Conservation (phyloP, 441 rosid genomes). For the Dalechampia spathulata region DNA sequence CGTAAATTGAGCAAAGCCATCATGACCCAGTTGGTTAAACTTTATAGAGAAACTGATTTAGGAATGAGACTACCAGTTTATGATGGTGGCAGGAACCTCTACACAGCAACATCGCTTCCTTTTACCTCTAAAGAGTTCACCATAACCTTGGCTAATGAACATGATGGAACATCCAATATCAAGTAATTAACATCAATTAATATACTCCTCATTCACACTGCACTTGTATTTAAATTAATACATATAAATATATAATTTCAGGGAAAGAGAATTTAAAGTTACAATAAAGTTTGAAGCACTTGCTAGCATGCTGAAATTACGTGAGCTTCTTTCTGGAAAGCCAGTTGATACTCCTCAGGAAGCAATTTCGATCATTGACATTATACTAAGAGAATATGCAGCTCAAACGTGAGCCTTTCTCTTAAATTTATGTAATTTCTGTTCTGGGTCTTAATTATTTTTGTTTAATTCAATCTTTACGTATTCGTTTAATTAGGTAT, state of each 20-base stretch:
- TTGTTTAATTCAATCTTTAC: background rate
- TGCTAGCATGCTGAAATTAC: conserved; percentile 31
- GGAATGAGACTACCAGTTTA: conserved; percentile 45
- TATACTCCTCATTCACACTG: background rate
- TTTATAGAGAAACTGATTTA: conserved; percentile 28
- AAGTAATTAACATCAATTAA: conserved; percentile 20
- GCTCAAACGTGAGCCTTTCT: conserved; percentile 25
- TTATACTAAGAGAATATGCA: conserved; percentile 33
- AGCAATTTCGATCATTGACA: conserved; percentile 34
- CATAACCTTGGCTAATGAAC: conserved; percentile 23
- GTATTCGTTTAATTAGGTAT: conserved; percentile 22
- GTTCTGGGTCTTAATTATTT: background rate
- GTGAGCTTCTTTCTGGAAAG: conserved; percentile 33
- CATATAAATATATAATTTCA: conserved; percentile 6
- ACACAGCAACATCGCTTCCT: conserved; percentile 42
- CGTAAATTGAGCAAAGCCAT: conserved; percentile 28
- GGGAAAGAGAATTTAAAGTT: conserved; percentile 34
- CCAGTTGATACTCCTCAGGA: conserved; percentile 41
- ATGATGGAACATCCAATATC: conserved; percentile 20
- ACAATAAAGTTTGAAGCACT: conserved; percentile 33
- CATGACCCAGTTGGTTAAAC: conserved; percentile 33
- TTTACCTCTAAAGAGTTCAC: conserved; percentile 35
- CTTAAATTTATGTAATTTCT: background rate
- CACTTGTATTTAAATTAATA: too few relatives aligned
- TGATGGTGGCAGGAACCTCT: conserved; percentile 40